Base-by-base conservation (phyloP, 305 asterid genomes). In the Solanum hybrid region DNA sequence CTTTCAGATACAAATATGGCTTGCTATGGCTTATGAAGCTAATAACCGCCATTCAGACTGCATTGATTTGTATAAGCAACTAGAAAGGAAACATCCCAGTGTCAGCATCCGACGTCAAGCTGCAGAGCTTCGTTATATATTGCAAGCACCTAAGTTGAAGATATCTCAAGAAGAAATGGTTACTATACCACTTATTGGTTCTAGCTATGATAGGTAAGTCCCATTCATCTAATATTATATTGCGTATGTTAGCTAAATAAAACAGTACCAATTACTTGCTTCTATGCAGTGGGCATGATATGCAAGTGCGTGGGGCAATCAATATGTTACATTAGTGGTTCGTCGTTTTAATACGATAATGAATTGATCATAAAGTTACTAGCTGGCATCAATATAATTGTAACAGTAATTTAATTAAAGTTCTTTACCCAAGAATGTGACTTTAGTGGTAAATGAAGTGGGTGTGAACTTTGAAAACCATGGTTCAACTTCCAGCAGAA, bases 1-100 rank as follows among this genome's bases (percentile, higher is more conserved):
- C 80, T 85, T 81, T 75, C 95, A 96, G 98, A 97, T 97, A 93
- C 99, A 97, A 90, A 97, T 97, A 94, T 97, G 99, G 99, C 95
- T 97, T 87, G 99, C 99, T 9, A 97, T 97, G 99, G 99, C 99
- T 46, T 97, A 97, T 69, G 99, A 97, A 91, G 99, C 99, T 73
- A 96, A 96, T 79, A 97, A 96, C 89, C 96, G 99, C 75, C 99
- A 97, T 75, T 85, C 94, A 4, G 99, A 97, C 92, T 97, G 99
- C 95, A 97, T 97, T 91, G 93, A 91, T 82, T 93, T 97, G 91
- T 97, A 97, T 90, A 91, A 90, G 91, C 96, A 95, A 86, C 90
- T 97, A 93, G 99, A 97, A 90, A 93, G 40, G 92, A 92, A 89
- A 89, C 98, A 92, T 86, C 99, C 99, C 17, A 96, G 95, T 89